Percentiles rank a stretch among this genome's conserved stretches.
Evolutionary conservation across 208 protist species (phyloP).

Genomic region (Crithidia brevicula): DNA sequence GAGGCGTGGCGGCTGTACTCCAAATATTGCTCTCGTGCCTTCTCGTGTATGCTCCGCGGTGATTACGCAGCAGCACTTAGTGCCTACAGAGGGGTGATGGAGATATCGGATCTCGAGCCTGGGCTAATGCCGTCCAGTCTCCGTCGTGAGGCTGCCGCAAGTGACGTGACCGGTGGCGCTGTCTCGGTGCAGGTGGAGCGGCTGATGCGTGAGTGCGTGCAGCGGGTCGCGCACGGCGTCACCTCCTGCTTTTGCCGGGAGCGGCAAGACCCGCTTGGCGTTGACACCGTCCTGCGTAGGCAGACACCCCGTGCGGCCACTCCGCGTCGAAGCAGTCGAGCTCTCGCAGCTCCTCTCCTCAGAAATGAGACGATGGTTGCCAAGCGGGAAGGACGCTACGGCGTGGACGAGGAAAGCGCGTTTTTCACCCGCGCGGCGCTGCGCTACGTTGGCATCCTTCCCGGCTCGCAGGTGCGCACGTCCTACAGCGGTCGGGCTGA

Average conservation of each 20-base stretch:
- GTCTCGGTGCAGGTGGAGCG: constrained; percentile 24
- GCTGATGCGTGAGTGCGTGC: constrained; percentile 23
- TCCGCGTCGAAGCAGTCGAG: neutral
- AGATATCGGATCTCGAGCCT: constrained; percentile 20
- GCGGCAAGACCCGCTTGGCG: constrained; percentile 1
- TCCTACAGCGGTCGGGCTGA: constrained; percentile 1
- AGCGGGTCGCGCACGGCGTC: neutral
- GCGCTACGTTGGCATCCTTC: neutral
- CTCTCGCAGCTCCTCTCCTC: neutral
- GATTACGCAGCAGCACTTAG: constrained; percentile 38
- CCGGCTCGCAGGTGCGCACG: neutral
- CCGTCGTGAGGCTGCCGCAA: constrained; percentile 18
- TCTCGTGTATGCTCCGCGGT: constrained; percentile 42
- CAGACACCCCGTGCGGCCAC: neutral
- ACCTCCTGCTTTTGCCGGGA: neutral
- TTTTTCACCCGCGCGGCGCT: neutral
- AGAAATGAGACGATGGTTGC: neutral
- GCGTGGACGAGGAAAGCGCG: neutral
- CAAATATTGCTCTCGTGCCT: constrained; percentile 30
- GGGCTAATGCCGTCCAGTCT: constrained; percentile 18
- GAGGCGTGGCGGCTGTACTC: constrained; percentile 33
- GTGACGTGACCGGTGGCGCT: constrained; percentile 10
- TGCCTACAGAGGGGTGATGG: constrained; percentile 25
- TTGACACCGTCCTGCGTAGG: neutral
- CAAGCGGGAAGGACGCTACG: constrained; percentile 1